Percentiles rank a stretch among this genome's conserved stretches.
Evolutionary conservation across 2,329 filamentous ascomycete species (phyloP).

Genomic region (Aspergillus felis): DNA sequence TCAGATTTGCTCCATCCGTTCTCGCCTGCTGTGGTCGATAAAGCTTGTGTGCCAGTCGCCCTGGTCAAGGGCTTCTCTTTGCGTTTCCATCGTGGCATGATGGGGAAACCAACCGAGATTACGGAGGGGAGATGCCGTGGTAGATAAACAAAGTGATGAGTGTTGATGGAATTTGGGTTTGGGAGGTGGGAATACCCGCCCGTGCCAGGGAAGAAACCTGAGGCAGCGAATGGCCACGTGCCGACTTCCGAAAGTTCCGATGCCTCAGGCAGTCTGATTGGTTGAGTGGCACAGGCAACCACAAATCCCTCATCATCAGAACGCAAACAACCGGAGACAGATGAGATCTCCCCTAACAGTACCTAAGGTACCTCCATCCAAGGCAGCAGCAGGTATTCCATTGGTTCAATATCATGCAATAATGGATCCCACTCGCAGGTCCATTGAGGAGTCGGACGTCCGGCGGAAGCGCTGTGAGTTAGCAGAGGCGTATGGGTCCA

Average conservation of each 20-base stretch:
- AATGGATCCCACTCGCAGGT: background rate
- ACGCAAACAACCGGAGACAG: no score
- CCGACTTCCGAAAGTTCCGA: background rate
- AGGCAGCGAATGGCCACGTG: background rate
- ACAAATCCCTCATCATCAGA: no score
- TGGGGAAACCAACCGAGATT: background rate
- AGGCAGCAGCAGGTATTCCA: background rate
- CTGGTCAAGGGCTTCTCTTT: constrained; percentile 10
- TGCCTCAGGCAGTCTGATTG: background rate
- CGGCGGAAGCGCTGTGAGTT: background rate
- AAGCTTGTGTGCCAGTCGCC: background rate
- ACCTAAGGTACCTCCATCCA: no score
- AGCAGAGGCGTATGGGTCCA: no score
- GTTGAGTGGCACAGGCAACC: background rate
- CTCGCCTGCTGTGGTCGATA: constrained; percentile 5
- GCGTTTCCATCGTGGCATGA: constrained; percentile 22
- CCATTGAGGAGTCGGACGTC: background rate
- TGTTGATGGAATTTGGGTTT: background rate
- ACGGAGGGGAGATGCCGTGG: background rate
- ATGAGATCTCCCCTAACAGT: no score
- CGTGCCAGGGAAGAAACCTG: background rate
- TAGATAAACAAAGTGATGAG: background rate
- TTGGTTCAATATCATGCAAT: background rate
- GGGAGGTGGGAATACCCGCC: background rate
- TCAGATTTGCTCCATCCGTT: constrained; percentile 1